These are phyloP conservation scores for Heliamphora exappendiculata DNA, from an alignment of 148 eudicot species.

Conservation along the genomic window DNA sequence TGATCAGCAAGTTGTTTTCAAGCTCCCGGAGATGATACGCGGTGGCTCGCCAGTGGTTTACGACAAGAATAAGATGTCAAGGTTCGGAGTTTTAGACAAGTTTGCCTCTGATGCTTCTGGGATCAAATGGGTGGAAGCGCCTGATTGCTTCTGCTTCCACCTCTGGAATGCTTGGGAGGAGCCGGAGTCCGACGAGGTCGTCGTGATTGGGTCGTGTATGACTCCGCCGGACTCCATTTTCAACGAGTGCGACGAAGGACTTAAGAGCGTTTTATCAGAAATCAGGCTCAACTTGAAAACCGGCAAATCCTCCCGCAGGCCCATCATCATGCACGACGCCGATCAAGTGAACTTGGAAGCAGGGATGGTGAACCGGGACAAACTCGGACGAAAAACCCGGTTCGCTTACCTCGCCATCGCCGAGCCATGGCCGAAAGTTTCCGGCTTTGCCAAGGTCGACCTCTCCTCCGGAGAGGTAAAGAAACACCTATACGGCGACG, in stretches of 20 bases:
- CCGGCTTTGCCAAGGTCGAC: conserved; percentile 80
- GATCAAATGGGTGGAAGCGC: conserved; percentile 72
- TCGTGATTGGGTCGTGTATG: conserved; percentile 89
- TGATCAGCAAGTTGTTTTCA: conserved; percentile 77
- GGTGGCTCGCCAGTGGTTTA: conserved; percentile 84
- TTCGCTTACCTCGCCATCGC: conserved; percentile 78
- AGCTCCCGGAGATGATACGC: conserved; percentile 64
- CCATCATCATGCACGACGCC: conserved; percentile 31
- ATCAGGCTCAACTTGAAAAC: conserved; percentile 64
- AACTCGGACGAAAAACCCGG: conserved; percentile 54
- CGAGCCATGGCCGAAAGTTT: conserved; percentile 92
- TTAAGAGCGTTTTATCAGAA: conserved; percentile 58
- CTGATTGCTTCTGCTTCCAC: conserved; percentile 85
- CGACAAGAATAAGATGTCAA: conserved; percentile 42
- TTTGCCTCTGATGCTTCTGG: conserved; percentile 28
- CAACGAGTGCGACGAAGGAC: conserved; percentile 62
- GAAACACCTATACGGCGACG: conserved; percentile 49
- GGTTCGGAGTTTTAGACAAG: conserved; percentile 59
- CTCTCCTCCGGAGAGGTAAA: conserved; percentile 42
- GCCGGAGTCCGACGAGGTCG: conserved; percentile 61
- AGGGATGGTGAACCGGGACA: conserved; percentile 80
- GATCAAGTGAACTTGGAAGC: conserved; percentile 75
- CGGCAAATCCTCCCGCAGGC: conserved; percentile 44
- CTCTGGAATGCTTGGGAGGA: conserved; percentile 96
- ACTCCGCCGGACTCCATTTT: conserved; percentile 84